Conservation (phyloP, 345 rosid genomes). For the Syzygium jambos region DNA sequence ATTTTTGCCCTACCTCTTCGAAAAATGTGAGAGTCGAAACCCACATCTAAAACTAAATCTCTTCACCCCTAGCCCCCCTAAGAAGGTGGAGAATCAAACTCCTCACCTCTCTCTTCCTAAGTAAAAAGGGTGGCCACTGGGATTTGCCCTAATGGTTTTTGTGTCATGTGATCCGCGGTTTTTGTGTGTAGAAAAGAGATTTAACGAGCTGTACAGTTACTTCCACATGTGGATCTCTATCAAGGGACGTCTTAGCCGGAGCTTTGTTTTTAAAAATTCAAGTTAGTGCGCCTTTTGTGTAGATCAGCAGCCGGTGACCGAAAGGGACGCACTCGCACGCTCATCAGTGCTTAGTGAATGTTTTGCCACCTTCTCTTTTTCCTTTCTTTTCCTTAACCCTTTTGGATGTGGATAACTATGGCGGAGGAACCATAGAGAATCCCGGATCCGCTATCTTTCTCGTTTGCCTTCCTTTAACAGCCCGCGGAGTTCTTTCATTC, state of each 20-base stretch:
- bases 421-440: neutral
- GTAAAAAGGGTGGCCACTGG: too few species aligned
- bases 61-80: too few species aligned
- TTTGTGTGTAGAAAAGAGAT: neutral
- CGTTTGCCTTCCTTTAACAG: neutral
- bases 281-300: neutral
- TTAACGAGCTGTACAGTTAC: neutral
- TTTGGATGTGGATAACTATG: neutral
- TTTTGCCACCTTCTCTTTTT: neutral
- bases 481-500: neutral
- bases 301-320: neutral
- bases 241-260: neutral
- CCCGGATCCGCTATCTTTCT: neutral
- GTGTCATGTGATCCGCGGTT: neutral
- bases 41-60: too few species aligned
- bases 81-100: too few species aligned
- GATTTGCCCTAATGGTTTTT: too few species aligned
- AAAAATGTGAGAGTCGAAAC: too few species aligned
- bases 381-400: neutral
- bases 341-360: neutral
- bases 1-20: too few species aligned
- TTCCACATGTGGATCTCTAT: neutral
- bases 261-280: neutral
- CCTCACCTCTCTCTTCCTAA: too few species aligned
- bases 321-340: neutral